A percentile compares a stretch with the other conserved stretches of the same genome.
phyloP scores from a whole-genome alignment of 805 yeast species.

The Zygoascus flipseniorum region DNA sequence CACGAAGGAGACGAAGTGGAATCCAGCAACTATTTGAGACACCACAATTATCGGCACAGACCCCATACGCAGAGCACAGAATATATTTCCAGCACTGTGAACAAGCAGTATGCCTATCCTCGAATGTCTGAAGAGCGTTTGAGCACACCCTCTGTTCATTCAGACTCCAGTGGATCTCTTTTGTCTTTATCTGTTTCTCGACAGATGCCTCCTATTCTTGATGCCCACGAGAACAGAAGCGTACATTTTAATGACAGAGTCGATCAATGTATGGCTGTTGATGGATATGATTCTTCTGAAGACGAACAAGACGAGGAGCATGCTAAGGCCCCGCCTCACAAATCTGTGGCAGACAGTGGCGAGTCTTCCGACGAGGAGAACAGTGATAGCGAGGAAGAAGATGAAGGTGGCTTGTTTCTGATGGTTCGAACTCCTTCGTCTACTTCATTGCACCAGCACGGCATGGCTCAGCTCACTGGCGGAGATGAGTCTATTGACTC shows the following conservation, averaged over 20 bases:
- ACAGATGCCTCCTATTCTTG: not conserved
- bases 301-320: conserved; percentile 14
- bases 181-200: not conserved
- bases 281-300: conserved; percentile 13
- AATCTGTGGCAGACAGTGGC: conserved; percentile 24
- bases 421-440: conserved; percentile 37
- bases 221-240: conserved; percentile 1
- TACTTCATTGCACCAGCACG: conserved; percentile 21
- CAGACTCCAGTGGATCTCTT: conserved; percentile 1
- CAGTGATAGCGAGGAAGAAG: conserved; percentile 41
- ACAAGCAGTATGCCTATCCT: conserved; percentile 22
- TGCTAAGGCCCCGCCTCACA: conserved; percentile 25
- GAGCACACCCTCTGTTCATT: conserved; percentile 2
- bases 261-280: conserved; percentile 81
- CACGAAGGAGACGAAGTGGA: conserved; percentile 12
- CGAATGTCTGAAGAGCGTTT: conserved; percentile 1
- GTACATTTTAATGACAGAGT: conserved; percentile 93
- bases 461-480: not conserved
- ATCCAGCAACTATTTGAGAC: conserved; percentile 26
- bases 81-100: conserved; percentile 24
- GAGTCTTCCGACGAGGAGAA: conserved; percentile 20
- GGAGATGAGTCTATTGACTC: not conserved
- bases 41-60: conserved; percentile 31
- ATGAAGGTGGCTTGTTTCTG: conserved; percentile 62
- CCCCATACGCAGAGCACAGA: conserved; percentile 23